A percentile compares a stretch with the other conserved stretches of the same genome.
phyloP scores from a whole-genome alignment of 805 yeast genomes.

The Blastobotrys parvus region DNA sequence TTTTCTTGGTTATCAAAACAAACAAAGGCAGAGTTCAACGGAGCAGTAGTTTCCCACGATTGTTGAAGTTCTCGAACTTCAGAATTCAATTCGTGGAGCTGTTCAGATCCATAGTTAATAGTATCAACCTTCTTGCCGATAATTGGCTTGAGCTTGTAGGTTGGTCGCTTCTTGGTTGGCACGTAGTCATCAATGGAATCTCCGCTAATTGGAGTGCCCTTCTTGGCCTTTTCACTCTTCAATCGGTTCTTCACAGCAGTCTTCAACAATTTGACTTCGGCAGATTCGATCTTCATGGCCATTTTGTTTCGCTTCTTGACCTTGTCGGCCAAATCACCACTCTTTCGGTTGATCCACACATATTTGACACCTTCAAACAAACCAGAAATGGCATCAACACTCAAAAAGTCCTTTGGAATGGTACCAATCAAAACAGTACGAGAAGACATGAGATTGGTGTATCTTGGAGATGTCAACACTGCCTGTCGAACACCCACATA shows the following conservation, averaged over 20 bases:
- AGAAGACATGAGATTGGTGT: constrained; percentile 64
- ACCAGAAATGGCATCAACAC: constrained; percentile 63
- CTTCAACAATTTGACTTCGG: constrained; percentile 49
- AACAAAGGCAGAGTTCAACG: constrained; percentile 77
- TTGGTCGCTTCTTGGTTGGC: constrained; percentile 69
- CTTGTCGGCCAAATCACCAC: constrained; percentile 42
- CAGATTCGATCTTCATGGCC: constrained; percentile 56
- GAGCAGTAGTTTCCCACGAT: constrained; percentile 43
- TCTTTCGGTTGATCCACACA: constrained; percentile 71
- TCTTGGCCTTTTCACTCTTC: constrained; percentile 58
- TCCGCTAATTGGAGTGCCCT: constrained; percentile 24
- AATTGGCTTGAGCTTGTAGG: constrained; percentile 61
- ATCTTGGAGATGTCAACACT: constrained; percentile 70
- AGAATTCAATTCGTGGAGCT: constrained; percentile 58
- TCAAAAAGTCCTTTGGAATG: constrained; percentile 66
- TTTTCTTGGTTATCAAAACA: constrained; percentile 81
- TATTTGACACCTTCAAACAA: constrained; percentile 75
- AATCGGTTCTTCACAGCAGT: constrained; percentile 55
- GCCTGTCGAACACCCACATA: constrained; percentile 72
- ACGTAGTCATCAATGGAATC: constrained; percentile 38
- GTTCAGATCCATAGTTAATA: constrained; percentile 60
- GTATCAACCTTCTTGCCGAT: constrained; percentile 83
- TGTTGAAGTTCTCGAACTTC: constrained; percentile 55
- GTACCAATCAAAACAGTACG: constrained; percentile 79
- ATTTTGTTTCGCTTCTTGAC: constrained; percentile 53